Conservation (phyloP, 768 basidiomycete genomes). For the Agrocybe pediades region DNA sequence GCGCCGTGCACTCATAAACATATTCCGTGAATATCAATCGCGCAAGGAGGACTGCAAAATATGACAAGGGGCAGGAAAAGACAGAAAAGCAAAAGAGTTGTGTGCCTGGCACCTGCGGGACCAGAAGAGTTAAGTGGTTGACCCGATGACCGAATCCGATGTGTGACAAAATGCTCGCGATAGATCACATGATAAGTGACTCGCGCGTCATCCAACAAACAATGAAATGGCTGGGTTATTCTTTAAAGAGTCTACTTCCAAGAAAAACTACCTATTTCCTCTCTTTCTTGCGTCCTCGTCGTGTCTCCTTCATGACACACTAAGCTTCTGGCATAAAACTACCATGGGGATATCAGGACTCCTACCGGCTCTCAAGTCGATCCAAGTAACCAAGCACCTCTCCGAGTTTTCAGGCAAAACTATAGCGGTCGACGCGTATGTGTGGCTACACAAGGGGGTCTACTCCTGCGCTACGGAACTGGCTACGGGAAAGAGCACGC, state of each 20-base stretch:
- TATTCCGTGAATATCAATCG: too few species aligned
- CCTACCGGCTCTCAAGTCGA: conserved; percentile 87
- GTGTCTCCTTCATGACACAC: conserved; percentile 12
- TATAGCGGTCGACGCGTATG: conserved; percentile 93
- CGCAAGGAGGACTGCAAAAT: too few species aligned
- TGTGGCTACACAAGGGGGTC: conserved; percentile 89
- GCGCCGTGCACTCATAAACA: too few species aligned
- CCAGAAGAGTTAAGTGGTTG: too few species aligned
- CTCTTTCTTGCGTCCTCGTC: too few species aligned
- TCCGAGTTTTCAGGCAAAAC: conserved; percentile 84
- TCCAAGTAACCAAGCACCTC: conserved; percentile 77
- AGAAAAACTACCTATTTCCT: too few species aligned
- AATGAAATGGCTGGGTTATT: neutral
- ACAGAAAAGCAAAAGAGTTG: too few species aligned
- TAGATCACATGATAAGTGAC: conserved; percentile 6
- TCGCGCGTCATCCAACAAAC: neutral
- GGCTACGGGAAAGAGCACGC: conserved; percentile 80
- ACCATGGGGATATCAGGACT: conserved; percentile 92
- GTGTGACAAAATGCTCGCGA: too few species aligned
- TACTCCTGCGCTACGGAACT: conserved; percentile 90
- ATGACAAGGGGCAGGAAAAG: too few species aligned
- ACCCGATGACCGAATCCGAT: too few species aligned
- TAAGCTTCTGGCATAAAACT: neutral
- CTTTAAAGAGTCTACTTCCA: too few species aligned
- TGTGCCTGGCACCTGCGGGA: too few species aligned